Percentiles rank a stretch among this genome's conserved stretches.
phyloP scores from a whole-genome alignment of 2,329 filamentous ascomycete genomes.

The Lasiodiplodia sp. region DNA sequence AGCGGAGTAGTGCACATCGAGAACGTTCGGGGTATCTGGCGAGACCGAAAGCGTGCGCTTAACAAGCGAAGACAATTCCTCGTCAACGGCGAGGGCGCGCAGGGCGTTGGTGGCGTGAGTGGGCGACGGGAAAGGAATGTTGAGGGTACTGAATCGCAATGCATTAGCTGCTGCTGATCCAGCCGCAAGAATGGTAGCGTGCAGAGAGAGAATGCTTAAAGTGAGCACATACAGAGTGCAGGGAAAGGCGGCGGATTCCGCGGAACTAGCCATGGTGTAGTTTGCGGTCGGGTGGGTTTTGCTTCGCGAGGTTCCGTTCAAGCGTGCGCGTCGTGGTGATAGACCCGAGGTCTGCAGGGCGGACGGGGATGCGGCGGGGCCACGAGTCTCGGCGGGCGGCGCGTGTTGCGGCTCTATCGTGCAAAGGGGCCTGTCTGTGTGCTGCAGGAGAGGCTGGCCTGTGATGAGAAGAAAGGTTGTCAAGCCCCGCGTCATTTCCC shows the following conservation, averaged over 20 bases:
- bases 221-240: slow-evolving; percentile 46
- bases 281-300: not conserved
- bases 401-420: slow-evolving; percentile 15
- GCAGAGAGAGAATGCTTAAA: not conserved
- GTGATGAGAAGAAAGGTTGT: not conserved
- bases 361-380: not conserved
- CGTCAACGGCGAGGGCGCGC: slow-evolving; percentile 80
- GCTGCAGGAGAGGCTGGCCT: not conserved
- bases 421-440: not conserved
- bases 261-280: slow-evolving; percentile 21
- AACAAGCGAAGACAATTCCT: slow-evolving; percentile 87
- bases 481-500: slow-evolving; percentile 1
- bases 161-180: slow-evolving; percentile 1
- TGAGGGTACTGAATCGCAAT: slow-evolving; percentile 65
- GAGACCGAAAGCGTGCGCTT: slow-evolving; percentile 71
- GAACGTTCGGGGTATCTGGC: slow-evolving; percentile 34
- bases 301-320: not conserved
- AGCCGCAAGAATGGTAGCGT: not conserved
- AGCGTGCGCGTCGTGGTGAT: slow-evolving; percentile 1
- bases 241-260: slow-evolving; percentile 39
- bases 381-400: not conserved
- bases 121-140: slow-evolving; percentile 80
- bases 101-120: slow-evolving; percentile 80
- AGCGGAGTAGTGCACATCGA: slow-evolving; percentile 80
- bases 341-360: slow-evolving; percentile 3